Evolutionary conservation across 768 basidiomycete species (phyloP), one percentile per base, ranked within the genome.

Genomic region (Lactarius deliciosus): DNA sequence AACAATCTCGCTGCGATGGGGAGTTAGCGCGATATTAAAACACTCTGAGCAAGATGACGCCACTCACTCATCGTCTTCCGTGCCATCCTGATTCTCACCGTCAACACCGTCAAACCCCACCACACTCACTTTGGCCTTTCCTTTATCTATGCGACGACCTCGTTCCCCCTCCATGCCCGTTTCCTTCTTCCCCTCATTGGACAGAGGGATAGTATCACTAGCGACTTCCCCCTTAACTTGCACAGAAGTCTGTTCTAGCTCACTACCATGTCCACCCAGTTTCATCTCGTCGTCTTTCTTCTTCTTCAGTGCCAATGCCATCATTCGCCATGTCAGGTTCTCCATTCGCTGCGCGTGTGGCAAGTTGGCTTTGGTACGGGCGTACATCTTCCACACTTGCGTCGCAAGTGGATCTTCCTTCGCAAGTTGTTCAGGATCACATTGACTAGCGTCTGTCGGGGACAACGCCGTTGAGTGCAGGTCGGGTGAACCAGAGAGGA

Each of bases 311-410:
- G 92, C 93, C 74, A 99, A 80, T 30, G 95, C 91, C 96, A 98
- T 98, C 94, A 98, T 92, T 66, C 97, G 80, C 96, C 96, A 98
- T 0, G 96, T 97, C 63, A 98, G 76, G 74, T 98, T 98, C 79
- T 98, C 97, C 93, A 99, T 95, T 73, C 96, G 81, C 77, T 95
- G 92, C 0, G 91, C 93, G 74, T 96, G 93, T 36, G 96, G 94
- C 64, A 96, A 78, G 38, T 83, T 85, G n/a, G 90, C 91, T 78
- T 94, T 95, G 56, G 90, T 91, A 68, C 91, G 87, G 41, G 94
- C 87, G 74, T 92, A 98, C 85, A 98, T 91, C 80, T 89, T 94
- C 96, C 96, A 98, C 36, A 98, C 91, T 78, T 98, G 94, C 1
- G 96, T 91, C 0, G 94, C 94, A 25, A 97, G 81, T 8, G 95